These are phyloP conservation scores for Aristolochia californica DNA, from an alignment of 164 flowering plant species.

Conservation along the genomic window DNA sequence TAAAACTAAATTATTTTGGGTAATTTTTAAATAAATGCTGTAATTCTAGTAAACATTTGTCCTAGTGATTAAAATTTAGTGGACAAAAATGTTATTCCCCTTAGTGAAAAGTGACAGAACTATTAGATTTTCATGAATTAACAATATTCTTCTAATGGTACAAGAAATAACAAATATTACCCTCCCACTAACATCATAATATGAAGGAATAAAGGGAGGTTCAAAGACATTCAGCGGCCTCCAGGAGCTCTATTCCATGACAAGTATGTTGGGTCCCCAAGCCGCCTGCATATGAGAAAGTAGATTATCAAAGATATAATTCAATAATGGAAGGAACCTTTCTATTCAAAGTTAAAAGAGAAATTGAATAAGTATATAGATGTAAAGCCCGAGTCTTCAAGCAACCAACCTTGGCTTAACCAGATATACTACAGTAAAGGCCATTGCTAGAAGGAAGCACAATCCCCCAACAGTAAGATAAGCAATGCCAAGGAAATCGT, in stretches of 20 bases:
- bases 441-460: slow-evolving; percentile 75
- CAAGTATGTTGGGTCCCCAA: slow-evolving; percentile 67
- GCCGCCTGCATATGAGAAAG: slow-evolving; percentile 42
- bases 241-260: slow-evolving; percentile 70
- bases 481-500: slow-evolving; percentile 91
- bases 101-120: too few species aligned
- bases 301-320: background rate
- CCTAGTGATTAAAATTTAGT: too few species aligned
- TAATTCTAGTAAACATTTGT: too few species aligned
- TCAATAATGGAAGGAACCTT: background rate
- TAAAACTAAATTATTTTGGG: too few species aligned
- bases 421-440: slow-evolving; percentile 61
- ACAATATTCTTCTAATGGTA: too few species aligned
- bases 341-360: background rate
- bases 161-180: too few species aligned
- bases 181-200: too few species aligned
- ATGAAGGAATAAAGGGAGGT: too few species aligned
- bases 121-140: too few species aligned
- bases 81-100: too few species aligned
- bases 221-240: slow-evolving; percentile 9
- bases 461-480: slow-evolving; percentile 85
- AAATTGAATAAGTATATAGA: slow-evolving; percentile 1
- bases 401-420: slow-evolving; percentile 75
- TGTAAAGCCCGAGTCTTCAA: background rate
- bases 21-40: too few species aligned